Base-by-base conservation (phyloP, 176 grass and related monocot species). In the Ensete glaucum region DNA sequence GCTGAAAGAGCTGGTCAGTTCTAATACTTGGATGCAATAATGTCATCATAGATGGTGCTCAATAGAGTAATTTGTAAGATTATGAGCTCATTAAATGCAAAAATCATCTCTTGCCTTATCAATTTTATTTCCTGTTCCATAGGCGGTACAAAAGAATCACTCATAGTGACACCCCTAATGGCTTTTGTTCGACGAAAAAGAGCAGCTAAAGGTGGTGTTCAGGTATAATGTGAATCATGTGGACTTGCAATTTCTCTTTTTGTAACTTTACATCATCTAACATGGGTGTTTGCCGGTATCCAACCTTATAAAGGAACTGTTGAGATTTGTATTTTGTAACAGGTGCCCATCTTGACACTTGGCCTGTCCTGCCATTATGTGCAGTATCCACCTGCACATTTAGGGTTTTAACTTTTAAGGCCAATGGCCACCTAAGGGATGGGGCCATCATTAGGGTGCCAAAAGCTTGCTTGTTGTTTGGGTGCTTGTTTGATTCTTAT, bases 101-200 rank as follows among this genome's bases (percentile, higher is more conserved):
- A 50, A 43, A 57, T 15, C 62, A 23, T 16, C 15, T 13, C 15
- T 62, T 24, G 48, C 74, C 69, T 50, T 63, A 56, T 20, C 34
- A 72, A 8, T 12, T 59, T 21, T 43, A 60, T 50, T 55, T 55
- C 43, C 22, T 72, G 52, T 73, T 59, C 56, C 81, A 74, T 83
- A 97, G 93, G 73, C 74, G 79, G 85, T 84, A 83, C 87, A 90
- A 97, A 97, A 71, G 93, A 93, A 57, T 22, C 90, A 69, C 87
- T 88, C 53, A 74, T 97, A 81, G 75, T 97, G 73, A 97, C 93
- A 43, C 85, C 93, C 77, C 83, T 97, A 64, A 97, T 97, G 93
- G 78, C 79, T 79, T 97, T 85, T 88, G 67, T 97, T 83, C 93
- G 93, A 63, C 90, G 88, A 75, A 87, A 87, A 87, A 86, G 93